phyloP scores from a whole-genome alignment of 1,284 basidiomycete species.

The Fomitopsis betulina region DNA sequence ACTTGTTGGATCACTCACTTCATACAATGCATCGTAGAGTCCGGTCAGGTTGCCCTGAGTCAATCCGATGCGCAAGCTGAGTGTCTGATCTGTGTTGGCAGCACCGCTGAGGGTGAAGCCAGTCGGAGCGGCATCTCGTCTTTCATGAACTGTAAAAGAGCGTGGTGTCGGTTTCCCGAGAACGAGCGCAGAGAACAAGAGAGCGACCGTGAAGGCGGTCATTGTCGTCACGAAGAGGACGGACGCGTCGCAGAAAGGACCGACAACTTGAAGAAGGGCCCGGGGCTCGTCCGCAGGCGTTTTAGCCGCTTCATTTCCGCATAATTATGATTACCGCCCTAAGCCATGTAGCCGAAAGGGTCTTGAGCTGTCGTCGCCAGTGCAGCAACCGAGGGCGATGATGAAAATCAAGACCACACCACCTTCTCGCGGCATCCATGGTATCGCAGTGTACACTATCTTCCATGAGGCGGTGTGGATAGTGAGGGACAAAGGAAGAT shows the following conservation, averaged over 20 bases:
- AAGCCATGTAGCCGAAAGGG: no score
- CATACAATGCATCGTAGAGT: conserved; percentile 20
- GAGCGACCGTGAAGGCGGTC: conserved; percentile 24
- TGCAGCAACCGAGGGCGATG: no score
- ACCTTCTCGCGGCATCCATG: no score
- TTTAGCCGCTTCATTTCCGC: no score
- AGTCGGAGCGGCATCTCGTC: conserved; percentile 13
- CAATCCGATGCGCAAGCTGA: conserved; percentile 23
- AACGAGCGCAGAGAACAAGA: conserved; percentile 33
- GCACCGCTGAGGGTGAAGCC: conserved; percentile 18
- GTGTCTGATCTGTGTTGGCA: conserved; percentile 14
- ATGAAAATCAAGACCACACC: no score
- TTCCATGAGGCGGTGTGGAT: no score
- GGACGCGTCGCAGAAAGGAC: neutral
- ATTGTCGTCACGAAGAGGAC: conserved; percentile 20
- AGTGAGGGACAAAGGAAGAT: no score
- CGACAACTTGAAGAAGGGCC: no score
- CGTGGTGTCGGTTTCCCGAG: conserved; percentile 23
- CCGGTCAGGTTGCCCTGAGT: conserved; percentile 18
- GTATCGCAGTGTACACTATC: no score
- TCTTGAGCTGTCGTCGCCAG: no score
- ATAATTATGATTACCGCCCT: no score
- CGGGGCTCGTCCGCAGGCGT: no score
- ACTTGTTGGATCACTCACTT: conserved; percentile 23
- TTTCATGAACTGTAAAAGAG: conserved; percentile 19